Percentiles rank a stretch among this genome's conserved stretches.
phyloP scores from a whole-genome alignment of 257 asterid species.

The Solanum virginianum region DNA sequence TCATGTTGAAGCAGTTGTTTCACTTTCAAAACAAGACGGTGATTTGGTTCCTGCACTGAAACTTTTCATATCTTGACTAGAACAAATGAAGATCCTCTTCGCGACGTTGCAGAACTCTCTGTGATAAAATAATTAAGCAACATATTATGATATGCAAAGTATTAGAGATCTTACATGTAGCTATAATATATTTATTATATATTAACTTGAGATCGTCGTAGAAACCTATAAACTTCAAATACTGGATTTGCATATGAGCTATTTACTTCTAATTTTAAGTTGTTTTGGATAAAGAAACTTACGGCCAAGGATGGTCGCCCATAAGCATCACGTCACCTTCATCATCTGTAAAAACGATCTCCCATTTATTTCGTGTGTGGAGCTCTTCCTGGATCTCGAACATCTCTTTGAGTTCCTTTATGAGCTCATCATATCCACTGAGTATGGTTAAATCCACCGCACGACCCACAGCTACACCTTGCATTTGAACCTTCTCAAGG shows the following conservation, averaged over 20 bases:
- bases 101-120: slow-evolving; percentile 80
- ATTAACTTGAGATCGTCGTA: background rate
- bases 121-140: slow-evolving; percentile 9
- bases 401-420: slow-evolving; percentile 65
- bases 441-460: slow-evolving; percentile 68
- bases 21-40: slow-evolving; percentile 16
- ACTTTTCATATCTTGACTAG: slow-evolving; percentile 65
- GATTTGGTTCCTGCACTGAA: slow-evolving; percentile 52
- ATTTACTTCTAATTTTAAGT: background rate
- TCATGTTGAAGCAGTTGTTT: slow-evolving; percentile 12
- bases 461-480: slow-evolving; percentile 87
- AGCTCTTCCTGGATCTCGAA: slow-evolving; percentile 79
- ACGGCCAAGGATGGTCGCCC: slow-evolving; percentile 97
- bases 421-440: slow-evolving; percentile 61
- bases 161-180: background rate
- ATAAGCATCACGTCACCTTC: slow-evolving; percentile 91
- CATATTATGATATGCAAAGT: background rate
- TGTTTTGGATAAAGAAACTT: slow-evolving; percentile 14
- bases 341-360: slow-evolving; percentile 65
- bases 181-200: background rate
- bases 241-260: background rate
- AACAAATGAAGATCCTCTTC: slow-evolving; percentile 56
- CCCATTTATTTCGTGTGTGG: slow-evolving; percentile 53
- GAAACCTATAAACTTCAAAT: background rate
- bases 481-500: slow-evolving; percentile 78